Base-by-base conservation (phyloP, 106 monocot genomes). In the Acanthochlamys bracteata region DNA sequence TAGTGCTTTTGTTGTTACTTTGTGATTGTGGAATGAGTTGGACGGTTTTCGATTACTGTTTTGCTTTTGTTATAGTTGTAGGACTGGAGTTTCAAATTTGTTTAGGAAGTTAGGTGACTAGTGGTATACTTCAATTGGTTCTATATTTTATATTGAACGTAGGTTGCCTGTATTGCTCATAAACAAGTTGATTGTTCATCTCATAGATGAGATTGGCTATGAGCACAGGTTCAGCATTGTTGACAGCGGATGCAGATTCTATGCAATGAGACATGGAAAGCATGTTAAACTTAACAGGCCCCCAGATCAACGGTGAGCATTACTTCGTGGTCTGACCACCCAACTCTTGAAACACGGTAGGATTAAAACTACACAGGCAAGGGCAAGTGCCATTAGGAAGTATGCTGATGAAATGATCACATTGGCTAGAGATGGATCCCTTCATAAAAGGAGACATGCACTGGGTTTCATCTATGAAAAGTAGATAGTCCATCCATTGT, bases 371-470 rank as follows among this genome's bases (percentile, higher is more conserved):
- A 99, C 98, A 4, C 69, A 78, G 68, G 81, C 89, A 57, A 78
- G 92, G 57, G 98, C 98, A 43, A 86, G 80, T 20, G 92, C 92
- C 7, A 76, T 99, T 64, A 83, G 98, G 69, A 92, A 91, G 39
- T 92, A 81, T 69, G 92, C 81, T 20, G 98, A 99, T 46, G 83
- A 89, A 78, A 99, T 99, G 98, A 84, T 92, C 60, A 99, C 92
- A 39, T 57, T 99, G 57, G 92, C 98, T 10, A 99, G 92, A 64
- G 92, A 99, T 55, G 98, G 98, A 21, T 92, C 92, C 59, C 83
- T 92, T 17, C 98, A 99, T 65, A 99, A 99, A 69, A 99, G 98
- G 77, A 88, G 98, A 42, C 92, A 99, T 46, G 92, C 98, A 40
- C 63, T 92, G 19, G 98, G 85, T 1, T 99, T 89, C 63, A 86